Conservation (phyloP, 2,329 filamentous ascomycete species). For the Stachybotrys chlorohalonatus region DNA sequence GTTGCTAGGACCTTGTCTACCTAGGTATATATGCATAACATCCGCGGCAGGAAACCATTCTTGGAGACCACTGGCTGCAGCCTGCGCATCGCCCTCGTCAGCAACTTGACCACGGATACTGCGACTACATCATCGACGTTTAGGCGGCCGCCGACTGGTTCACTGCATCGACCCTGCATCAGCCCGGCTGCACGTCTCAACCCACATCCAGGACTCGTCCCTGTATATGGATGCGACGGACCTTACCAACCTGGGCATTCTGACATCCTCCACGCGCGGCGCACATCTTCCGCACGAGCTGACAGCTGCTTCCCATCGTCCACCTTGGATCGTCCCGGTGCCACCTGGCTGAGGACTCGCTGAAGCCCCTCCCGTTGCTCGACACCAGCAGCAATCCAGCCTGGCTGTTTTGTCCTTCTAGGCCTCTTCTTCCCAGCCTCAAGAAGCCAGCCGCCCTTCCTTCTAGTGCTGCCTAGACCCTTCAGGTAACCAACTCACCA, state of each 20-base stretch:
- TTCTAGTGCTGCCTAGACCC: not conserved
- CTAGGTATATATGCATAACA: too few species aligned
- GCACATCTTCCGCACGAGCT: not conserved
- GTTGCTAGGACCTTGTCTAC: too few species aligned
- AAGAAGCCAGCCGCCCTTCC: too few species aligned
- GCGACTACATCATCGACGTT: not conserved
- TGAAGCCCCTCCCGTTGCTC: too few species aligned
- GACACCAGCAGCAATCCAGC: too few species aligned
- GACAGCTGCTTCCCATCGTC: not conserved
- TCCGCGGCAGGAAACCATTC: not conserved
- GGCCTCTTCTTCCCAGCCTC: too few species aligned
- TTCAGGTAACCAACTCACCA: not conserved
- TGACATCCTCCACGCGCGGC: not conserved
- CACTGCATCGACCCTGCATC: not conserved
- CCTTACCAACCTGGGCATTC: not conserved
- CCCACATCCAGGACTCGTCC: not conserved
- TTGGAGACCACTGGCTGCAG: not conserved
- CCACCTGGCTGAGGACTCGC: not conserved
- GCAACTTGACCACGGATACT: not conserved
- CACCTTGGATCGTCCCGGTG: not conserved
- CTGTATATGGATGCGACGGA: not conserved
- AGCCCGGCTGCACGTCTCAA: not conserved
- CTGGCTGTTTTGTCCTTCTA: too few species aligned
- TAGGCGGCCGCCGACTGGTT: not conserved
- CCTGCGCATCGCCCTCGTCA: not conserved